Conservation (phyloP, 108 stramenopile species). For the Fragilaria crotonensis region DNA sequence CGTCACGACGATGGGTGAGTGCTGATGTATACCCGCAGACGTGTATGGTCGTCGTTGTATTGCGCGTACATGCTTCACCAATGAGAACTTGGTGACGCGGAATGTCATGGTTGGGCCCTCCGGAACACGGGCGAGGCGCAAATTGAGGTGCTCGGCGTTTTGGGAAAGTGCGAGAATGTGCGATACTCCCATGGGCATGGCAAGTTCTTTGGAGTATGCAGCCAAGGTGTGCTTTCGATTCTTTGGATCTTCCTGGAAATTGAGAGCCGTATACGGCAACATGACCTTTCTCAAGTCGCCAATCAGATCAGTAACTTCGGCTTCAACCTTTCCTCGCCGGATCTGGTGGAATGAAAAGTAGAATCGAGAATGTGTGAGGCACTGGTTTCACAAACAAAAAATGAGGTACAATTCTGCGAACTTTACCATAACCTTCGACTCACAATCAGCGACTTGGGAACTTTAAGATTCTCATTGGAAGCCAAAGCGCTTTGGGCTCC, state of each 20-base stretch:
- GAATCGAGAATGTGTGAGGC: background rate
- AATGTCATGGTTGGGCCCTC: constrained; percentile 94
- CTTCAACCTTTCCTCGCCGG: constrained; percentile 72
- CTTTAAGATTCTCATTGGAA: constrained; percentile 39
- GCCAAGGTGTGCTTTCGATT: constrained; percentile 65
- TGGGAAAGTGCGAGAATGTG: constrained; percentile 91
- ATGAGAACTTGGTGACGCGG: constrained; percentile 81
- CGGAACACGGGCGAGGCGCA: constrained; percentile 86
- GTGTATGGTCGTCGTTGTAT: constrained; percentile 87
- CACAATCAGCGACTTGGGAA: constrained; percentile 66
- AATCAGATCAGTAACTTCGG: constrained; percentile 76
- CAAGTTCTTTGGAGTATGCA: constrained; percentile 70
- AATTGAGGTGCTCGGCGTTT: constrained; percentile 66
- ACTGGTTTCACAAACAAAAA: constrained; percentile 1
- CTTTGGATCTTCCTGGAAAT: constrained; percentile 87
- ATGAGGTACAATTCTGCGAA: background rate
- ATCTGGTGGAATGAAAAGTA: constrained; percentile 31
- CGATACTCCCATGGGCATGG: constrained; percentile 84
- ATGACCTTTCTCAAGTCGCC: constrained; percentile 88
- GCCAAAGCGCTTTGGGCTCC: constrained; percentile 31
- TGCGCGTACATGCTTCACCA: constrained; percentile 74
- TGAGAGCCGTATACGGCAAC: constrained; percentile 93
- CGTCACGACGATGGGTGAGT: constrained; percentile 93
- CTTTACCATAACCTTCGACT: too few species aligned
- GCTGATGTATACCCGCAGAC: constrained; percentile 45